Evolutionary conservation across 1,284 basidiomycete species (phyloP), one percentile per base, ranked within the genome.

Genomic region (Pseudozyma sp.): DNA sequence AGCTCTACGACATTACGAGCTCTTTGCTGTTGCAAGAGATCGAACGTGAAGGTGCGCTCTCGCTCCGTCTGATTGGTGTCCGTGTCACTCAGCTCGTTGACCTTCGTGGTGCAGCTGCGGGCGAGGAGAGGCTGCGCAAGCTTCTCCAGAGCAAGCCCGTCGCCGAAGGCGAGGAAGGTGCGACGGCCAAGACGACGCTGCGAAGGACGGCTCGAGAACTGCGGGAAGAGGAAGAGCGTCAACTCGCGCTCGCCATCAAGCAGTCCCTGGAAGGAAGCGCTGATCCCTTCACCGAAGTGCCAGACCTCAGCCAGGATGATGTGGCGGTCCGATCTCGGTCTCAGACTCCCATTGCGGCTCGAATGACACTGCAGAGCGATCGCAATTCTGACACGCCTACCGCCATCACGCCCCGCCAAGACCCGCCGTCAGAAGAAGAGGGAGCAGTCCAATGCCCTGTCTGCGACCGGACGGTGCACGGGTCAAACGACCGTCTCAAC

Each of bases 11-110:
- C 6, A 67, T 76, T 24, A 69, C 68, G 4, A 54, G 66, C 42
- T 48, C 48, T 3, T 39, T 81, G 37, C 68, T 83, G 11, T 14
- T 60, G 43, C 68, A 70, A 13, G 81, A 82, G 66, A 68, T 73
- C 14, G 67, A 70, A 42, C 37, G 64, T 8, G 57, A 59, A 14
- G 71, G 68, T 1, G 30, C 52, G 4, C 55, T 83, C 5, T 62
- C 63, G 5, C 50, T 83, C 31, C 65, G 82, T 5, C 60, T 83
- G 33, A 78, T 83, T 5, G 82, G 82, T 16, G 77, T 81, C 0
- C 64, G 82, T 5, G 66, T 70, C 7, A 76, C 80, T 2, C 63
- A 74, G 30, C 67, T 82, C 2, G 53, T 77, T 7, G 80, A 81
- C 44, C 56, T 74, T n/a, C 60, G 70, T 11, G 54, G 65, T 10